A percentile compares a stretch with the other conserved stretches of the same genome.
Conservation (phyloP, 1,139 yeast species). For the Hyphopichia burtonii region DNA sequence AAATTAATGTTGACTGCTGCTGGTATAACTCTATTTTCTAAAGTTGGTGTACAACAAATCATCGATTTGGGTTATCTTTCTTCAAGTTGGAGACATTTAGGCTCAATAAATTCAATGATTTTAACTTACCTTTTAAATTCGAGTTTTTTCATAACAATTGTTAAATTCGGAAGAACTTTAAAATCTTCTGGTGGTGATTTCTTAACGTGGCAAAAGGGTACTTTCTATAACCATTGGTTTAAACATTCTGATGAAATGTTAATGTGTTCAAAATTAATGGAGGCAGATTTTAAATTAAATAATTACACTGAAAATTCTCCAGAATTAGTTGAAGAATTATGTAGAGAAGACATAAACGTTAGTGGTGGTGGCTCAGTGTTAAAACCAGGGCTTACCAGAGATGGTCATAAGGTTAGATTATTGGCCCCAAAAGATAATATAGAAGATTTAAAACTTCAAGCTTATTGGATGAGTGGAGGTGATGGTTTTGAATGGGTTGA, state of each 20-base stretch:
- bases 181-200: constrained; percentile 52
- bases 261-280: constrained; percentile 64
- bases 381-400: constrained; percentile 34
- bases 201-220: constrained; percentile 64
- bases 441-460: constrained; percentile 60
- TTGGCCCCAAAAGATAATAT: constrained; percentile 42
- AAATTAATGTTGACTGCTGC: constrained; percentile 32
- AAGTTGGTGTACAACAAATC: constrained; percentile 36
- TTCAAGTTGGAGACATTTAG: constrained; percentile 41
- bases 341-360: constrained; percentile 28
- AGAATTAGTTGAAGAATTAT: constrained; percentile 39
- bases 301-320: constrained; percentile 35
- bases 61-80: constrained; percentile 33
- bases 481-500: constrained; percentile 79
- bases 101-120: constrained; percentile 60
- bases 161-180: constrained; percentile 53
- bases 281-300: constrained; percentile 57
- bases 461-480: constrained; percentile 77
- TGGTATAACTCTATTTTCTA: constrained; percentile 36
- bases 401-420: constrained; percentile 41
- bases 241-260: constrained; percentile 67
- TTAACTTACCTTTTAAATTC: constrained; percentile 63
- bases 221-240: constrained; percentile 65
- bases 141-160: constrained; percentile 58
- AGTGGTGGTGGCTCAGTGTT: constrained; percentile 25